These are phyloP conservation scores for Lipomyces starkeyi DNA, from an alignment of 805 yeast genomes.

Conservation along the genomic window DNA sequence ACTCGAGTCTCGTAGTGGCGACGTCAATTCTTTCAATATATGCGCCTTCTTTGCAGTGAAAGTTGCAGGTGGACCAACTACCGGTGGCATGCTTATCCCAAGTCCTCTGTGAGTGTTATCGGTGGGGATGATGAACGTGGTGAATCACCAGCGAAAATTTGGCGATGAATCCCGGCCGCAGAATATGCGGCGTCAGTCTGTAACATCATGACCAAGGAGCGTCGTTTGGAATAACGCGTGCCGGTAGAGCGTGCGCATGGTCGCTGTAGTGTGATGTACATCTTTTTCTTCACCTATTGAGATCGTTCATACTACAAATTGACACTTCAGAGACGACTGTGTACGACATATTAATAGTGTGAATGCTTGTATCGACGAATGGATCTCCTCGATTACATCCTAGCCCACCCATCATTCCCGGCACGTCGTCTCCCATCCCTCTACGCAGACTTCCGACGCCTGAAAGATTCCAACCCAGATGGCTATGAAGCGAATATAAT, in stretches of 20 bases:
- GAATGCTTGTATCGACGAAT: neutral
- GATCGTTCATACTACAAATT: neutral
- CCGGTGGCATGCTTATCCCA: neutral
- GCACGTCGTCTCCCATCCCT: conserved; percentile 53
- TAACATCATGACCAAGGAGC: no score
- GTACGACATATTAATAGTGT: neutral
- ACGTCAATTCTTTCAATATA: conserved; percentile 26
- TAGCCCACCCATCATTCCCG: conserved; percentile 47
- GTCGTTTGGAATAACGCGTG: no score
- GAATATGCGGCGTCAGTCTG: neutral
- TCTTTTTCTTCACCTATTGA: neutral
- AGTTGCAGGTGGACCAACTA: neutral
- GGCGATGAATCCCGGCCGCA: neutral
- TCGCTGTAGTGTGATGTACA: neutral
- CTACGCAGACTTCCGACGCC: conserved; percentile 55
- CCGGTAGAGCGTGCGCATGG: no score
- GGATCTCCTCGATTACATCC: conserved; percentile 20
- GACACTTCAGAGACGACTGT: neutral
- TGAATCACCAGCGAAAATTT: neutral
- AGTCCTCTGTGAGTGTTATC: neutral
- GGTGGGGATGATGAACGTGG: neutral
- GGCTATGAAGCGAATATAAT: conserved; percentile 58
- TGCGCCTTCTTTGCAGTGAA: conserved; percentile 23
- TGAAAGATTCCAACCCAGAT: conserved; percentile 53
- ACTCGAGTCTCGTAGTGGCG: conserved; percentile 58